Evolutionary conservation across 345 rosid genomes (phyloP).

Genomic region (Syzygium aromaticum): DNA sequence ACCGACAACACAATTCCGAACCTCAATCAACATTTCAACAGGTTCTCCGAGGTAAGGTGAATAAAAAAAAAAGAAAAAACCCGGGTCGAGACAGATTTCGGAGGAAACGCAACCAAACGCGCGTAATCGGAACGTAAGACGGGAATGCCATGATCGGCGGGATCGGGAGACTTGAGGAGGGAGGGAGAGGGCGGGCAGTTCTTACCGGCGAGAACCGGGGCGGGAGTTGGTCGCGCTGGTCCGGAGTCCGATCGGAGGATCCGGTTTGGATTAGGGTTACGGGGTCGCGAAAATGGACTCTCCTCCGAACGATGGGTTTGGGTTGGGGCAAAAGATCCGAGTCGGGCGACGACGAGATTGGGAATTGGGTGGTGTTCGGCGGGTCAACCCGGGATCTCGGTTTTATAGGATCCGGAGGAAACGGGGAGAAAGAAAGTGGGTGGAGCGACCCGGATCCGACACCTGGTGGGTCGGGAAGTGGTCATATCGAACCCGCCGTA

Average conservation of each 20-base stretch:
- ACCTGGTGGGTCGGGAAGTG: neutral
- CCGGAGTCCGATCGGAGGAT: constrained; percentile 49
- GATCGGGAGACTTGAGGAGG: neutral
- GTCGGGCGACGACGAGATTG: neutral
- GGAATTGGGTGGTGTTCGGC: neutral
- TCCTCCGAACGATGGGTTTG: neutral
- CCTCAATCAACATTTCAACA: neutral
- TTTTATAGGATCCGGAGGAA: neutral
- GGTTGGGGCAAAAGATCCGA: neutral
- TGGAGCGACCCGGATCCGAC: neutral
- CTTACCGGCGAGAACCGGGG: neutral
- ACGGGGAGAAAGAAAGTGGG: neutral
- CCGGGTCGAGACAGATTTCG: neutral
- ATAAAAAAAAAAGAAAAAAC: too few relatives aligned
- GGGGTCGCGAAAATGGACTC: constrained; percentile 18
- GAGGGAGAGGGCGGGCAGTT: neutral
- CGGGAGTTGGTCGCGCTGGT: neutral
- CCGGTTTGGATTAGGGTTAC: constrained; percentile 18
- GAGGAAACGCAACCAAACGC: neutral
- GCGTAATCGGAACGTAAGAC: neutral
- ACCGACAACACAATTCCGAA: neutral
- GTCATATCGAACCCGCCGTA: neutral
- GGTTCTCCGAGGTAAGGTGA: neutral
- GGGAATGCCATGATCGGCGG: neutral
- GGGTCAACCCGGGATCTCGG: neutral